A percentile compares a stretch with the other conserved stretches of the same genome.
These are phyloP conservation scores for Scenedesmus sp. DNA, from an alignment of 163 green algal genomes.

Conservation along the genomic window DNA sequence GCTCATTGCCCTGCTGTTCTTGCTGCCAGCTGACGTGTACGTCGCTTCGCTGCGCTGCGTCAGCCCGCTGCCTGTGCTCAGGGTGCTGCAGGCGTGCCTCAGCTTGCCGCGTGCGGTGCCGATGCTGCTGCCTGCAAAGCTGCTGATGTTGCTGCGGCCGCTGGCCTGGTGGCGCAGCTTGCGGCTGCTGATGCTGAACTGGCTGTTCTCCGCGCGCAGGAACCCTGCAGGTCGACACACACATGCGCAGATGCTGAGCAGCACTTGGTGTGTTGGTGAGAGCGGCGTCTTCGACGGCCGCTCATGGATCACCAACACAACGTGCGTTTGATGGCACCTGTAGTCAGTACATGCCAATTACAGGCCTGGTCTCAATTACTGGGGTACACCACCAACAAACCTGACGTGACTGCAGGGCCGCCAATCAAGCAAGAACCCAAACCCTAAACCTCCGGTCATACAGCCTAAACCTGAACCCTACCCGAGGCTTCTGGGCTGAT, in stretches of 20 bases:
- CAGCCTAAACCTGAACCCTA: neutral
- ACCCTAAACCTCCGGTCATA: too few species aligned
- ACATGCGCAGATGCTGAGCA: neutral
- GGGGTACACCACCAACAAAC: too few species aligned
- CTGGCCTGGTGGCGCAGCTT: slow-evolving; percentile 35
- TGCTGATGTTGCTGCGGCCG: slow-evolving; percentile 19
- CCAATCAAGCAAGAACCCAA: too few species aligned
- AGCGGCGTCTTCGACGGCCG: too few species aligned
- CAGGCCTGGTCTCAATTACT: too few species aligned
- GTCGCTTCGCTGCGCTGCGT: neutral
- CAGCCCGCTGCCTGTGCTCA: neutral
- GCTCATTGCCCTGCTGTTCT: slow-evolving; percentile 6
- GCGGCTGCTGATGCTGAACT: slow-evolving; percentile 21
- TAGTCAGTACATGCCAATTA: too few species aligned
- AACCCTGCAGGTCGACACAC: neutral
- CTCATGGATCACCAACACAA: too few species aligned
- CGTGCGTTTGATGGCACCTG: too few species aligned
- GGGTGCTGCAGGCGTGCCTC: neutral
- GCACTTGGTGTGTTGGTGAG: neutral
- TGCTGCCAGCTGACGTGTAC: neutral
- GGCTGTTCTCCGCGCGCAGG: neutral
- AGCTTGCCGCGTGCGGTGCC: neutral
- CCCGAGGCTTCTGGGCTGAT: slow-evolving; percentile 1
- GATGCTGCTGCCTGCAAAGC: slow-evolving; percentile 23
- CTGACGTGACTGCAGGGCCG: too few species aligned